phyloP scores from a whole-genome alignment of 176 grass and related monocot species.

The barley (Hordeum vulgare) region MorexV3_pseudomolecules_assembly NC_058521.1:544869752-544870251 shows the following conservation, averaged over 20 bases:
- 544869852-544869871: no score
- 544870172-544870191: not conserved
- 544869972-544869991: not conserved
- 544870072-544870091: not conserved
- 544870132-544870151: not conserved
- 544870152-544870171: not conserved
- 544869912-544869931: not conserved
- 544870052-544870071: not conserved
- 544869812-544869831: constrained; percentile 3
- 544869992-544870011: not conserved
- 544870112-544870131: not conserved
- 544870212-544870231: not conserved
- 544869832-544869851: not conserved
- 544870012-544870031: not conserved
- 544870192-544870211: not conserved
- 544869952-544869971: not conserved
- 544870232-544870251: not conserved
- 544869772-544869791: not conserved
- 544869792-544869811: not conserved
- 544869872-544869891: not conserved
- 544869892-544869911: not conserved
- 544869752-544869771: not conserved
- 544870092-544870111: not conserved
- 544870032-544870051: not conserved
- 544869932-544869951: not conserved